A percentile compares a stretch with the other conserved stretches of the same genome.
Conservation (phyloP, 2,329 filamentous ascomycete species). For the Penicillium sp. region DNA sequence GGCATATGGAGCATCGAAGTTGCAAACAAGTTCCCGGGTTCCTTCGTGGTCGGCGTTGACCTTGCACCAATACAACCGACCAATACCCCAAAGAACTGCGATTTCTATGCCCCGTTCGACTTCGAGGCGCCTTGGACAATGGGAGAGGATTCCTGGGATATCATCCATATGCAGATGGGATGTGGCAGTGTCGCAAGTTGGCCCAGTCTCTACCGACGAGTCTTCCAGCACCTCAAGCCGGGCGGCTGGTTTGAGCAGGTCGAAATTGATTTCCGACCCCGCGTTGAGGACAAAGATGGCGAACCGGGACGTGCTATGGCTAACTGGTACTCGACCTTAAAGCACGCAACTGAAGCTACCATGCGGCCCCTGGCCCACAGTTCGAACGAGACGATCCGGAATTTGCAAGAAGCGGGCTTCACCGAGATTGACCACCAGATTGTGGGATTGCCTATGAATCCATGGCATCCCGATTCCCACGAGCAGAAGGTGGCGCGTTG, state of each 20-base stretch:
- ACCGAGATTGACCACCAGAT: conserved; percentile 71
- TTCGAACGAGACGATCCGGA: conserved; percentile 53
- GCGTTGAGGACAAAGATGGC: conserved; percentile 53
- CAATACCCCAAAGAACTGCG: conserved; percentile 69
- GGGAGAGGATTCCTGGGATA: conserved; percentile 68
- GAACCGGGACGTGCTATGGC: conserved; percentile 51
- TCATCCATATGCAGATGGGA: conserved; percentile 79
- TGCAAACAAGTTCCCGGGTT: conserved; percentile 62
- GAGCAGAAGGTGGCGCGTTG: conserved; percentile 70
- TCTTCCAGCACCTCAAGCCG: conserved; percentile 71
- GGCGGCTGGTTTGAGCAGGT: conserved; percentile 80
- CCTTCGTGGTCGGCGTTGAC: conserved; percentile 61
- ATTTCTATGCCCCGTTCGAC: conserved; percentile 67
- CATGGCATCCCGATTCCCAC: conserved; percentile 64
- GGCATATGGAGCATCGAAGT: conserved; percentile 91
- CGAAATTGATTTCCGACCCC: conserved; percentile 80
- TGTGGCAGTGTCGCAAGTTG: conserved; percentile 75
- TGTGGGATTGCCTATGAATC: conserved; percentile 69
- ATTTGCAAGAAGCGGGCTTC: conserved; percentile 71
- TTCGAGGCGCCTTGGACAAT: conserved; percentile 73
- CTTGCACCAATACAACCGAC: conserved; percentile 60
- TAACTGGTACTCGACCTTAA: conserved; percentile 68
- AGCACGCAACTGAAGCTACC: conserved; percentile 63
- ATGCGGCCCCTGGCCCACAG: conserved; percentile 65
- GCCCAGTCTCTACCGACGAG: conserved; percentile 68